phyloP scores from a whole-genome alignment of 768 basidiomycete species.

The Russula sp. region DNA sequence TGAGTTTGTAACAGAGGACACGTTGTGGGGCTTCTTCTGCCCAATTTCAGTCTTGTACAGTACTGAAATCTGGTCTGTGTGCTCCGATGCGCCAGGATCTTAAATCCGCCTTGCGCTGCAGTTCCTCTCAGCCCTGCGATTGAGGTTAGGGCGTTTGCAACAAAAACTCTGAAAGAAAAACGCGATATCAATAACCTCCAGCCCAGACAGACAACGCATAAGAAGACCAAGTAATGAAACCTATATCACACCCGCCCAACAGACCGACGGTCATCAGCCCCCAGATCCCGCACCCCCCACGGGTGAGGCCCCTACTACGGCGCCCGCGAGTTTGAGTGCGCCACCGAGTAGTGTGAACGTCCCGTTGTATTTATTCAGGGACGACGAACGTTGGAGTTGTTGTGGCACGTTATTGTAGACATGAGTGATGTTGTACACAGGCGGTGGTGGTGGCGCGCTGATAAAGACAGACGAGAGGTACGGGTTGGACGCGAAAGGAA shows the following conservation, averaged over 20 bases:
- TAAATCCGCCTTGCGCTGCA: neutral
- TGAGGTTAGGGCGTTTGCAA: too few species aligned
- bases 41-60: too few species aligned
- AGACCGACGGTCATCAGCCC: neutral
- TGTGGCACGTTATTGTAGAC: neutral
- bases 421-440: neutral
- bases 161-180: neutral
- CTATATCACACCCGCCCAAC: neutral
- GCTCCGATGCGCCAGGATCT: neutral
- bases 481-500: neutral
- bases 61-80: too few species aligned
- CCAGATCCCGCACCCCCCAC: neutral
- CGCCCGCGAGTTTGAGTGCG: conserved; percentile 4
- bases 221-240: neutral
- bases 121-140: neutral
- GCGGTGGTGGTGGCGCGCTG: neutral
- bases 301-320: neutral
- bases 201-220: neutral
- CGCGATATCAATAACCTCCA: neutral
- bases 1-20: too few species aligned
- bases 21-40: too few species aligned
- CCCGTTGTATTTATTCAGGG: neutral
- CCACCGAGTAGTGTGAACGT: neutral
- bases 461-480: neutral
- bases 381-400: neutral